Base-by-base conservation (phyloP, 352 stramenopile genomes). In the Globisporangium alternatum region DNA sequence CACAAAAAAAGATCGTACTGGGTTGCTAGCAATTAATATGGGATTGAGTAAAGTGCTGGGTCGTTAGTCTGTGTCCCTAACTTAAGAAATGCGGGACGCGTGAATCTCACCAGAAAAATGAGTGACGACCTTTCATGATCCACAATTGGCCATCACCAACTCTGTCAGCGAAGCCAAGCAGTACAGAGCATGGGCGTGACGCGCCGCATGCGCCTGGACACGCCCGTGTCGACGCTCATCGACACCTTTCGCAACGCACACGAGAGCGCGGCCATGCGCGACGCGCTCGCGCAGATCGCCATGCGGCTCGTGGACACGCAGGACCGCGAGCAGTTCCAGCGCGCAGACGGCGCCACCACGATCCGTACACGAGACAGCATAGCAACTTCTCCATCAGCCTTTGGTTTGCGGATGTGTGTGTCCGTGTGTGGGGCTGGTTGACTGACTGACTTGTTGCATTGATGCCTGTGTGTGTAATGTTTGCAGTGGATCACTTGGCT, bases 401-500 rank as follows among this genome's bases (percentile, higher is more conserved):
- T 9, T 35, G 37, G 13, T 30, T 12, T 31, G 10, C 12, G 3
- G 3, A 9, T 22, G 35, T 49, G n/a, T 28, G 25, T 28, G 25
- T 28, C 10, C 4, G 22, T 30, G 39, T 17, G 44, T 28, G 25
- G 25, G 25, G 25, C 25, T 28, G 25, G 25, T 2, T 28, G 9
- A 52, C 21, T 52, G 21, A 52, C 12, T 54, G 47, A 5, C 31
- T 47, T 47, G 10, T 49, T 10, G 4, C 21, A 1, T 0, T 19
- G 13, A 35, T 54, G 21, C 6, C 30, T 68, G 30, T 5, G 33
- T 62, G 71, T 19, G 4, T 12, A 9, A 41, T 41, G 13, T 22
- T 31, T 57, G 2, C 19, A 90, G 80, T 90, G 22, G 72, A 91
- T 54, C 81, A 93, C 61, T 68, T 93, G 57, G 64, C 61, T 47